Evolutionary conservation across 352 stramenopile genomes (phyloP).

Genomic region (Phytopythium kandeliae): DNA sequence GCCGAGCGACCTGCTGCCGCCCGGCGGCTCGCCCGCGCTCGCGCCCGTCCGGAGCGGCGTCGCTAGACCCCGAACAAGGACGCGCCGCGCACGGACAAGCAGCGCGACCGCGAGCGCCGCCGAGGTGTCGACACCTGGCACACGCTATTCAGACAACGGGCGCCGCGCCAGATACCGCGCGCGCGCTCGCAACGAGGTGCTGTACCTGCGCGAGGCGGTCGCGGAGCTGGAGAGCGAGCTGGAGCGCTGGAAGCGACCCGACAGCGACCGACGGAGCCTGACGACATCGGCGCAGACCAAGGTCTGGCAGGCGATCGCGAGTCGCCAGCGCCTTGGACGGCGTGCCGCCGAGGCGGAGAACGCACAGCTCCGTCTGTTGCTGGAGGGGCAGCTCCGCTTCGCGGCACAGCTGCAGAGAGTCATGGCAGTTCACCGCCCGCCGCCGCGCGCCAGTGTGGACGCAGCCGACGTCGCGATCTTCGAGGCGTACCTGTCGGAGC

Average conservation of each 20-base stretch:
- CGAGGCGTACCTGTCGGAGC: constrained; percentile 17
- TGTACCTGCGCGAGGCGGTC: constrained; percentile 4
- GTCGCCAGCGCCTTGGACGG: neutral
- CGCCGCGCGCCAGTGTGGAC: neutral
- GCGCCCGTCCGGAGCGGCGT: too few relatives aligned
- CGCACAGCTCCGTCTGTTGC: neutral
- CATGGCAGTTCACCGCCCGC: neutral
- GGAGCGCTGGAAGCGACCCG: neutral
- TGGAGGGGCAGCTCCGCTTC: constrained; percentile 4
- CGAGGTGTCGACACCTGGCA: too few relatives aligned
- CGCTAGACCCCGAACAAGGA: too few relatives aligned
- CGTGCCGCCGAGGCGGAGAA: constrained; percentile 2
- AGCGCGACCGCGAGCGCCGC: neutral
- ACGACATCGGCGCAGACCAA: neutral
- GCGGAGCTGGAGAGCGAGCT: constrained; percentile 2
- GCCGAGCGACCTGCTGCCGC: neutral
- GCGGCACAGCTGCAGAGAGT: neutral
- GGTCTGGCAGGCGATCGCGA: neutral
- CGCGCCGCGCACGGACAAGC: neutral
- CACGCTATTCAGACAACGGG: neutral
- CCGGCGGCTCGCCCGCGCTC: too few relatives aligned
- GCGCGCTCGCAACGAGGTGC: constrained; percentile 1
- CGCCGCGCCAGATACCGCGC: constrained; percentile 1
- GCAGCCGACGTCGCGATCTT: constrained; percentile 10
- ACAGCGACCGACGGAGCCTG: neutral